Evolutionary conservation across 2,329 filamentous ascomycete genomes (phyloP), one percentile per base, ranked within the genome.

Genomic region (Aspergillus candidus): DNA sequence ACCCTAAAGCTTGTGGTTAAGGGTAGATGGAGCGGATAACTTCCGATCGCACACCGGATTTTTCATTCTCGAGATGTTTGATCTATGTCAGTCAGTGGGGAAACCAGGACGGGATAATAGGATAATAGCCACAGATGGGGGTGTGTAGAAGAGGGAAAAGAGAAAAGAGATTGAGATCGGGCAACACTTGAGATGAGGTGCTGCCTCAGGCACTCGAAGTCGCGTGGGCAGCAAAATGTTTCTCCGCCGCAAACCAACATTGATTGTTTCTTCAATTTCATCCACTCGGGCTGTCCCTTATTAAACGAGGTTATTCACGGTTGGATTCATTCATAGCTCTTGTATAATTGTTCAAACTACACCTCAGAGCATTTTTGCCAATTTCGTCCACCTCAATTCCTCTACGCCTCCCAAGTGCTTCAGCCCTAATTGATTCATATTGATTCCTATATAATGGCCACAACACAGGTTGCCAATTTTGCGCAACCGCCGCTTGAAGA

Each of bases 401-500:
- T 31, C 12, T 32, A 33, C 22, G 3, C 22, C 6, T 27, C 3
- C 18, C 27, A 6, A 32, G 10, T 22, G 8, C 6, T 27, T 27
- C 27, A 31, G 12, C 35, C 15, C 11, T 40, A 38, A 38, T 34
- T 33, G 40, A 60, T 40, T 18, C 17, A 3, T 18, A 3, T 18
- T 18, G 17, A 2, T 18, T 5, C 30, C 22, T 27, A 2, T 27
- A 27, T 6, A 8, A 62, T 61, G 56, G 51, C 60, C 34, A 47
- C 54, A 11, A 43, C 50, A 32, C 41, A 50, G 42, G 31, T 51
- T 36, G 35, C 48, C 41, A 40, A 41, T 35, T 14, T 45, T 30
- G 34, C 29, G 14, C 47, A 53, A 40, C 30, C 46, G 5, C 52
- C 43, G 4, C 49, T 54, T 11, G 61, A 63, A 51, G 62, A 66